Conservation (phyloP, 208 protist genomes). For the Trypanosoma boissoni region DNA sequence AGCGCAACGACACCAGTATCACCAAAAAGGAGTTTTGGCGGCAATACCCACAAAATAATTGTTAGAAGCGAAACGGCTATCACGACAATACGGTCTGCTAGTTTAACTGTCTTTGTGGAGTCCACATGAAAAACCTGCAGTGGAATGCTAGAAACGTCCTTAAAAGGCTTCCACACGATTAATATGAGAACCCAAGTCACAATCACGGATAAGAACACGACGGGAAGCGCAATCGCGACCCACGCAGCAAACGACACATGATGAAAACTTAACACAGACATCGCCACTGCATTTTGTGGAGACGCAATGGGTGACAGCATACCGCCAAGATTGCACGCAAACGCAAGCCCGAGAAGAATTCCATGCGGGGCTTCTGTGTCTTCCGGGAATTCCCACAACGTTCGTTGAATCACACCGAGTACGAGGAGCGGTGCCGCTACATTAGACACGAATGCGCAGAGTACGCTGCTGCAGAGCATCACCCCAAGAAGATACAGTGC, state of each 20-base stretch:
- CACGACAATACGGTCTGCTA: constrained; percentile 58
- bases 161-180: constrained; percentile 86
- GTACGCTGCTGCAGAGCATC: constrained; percentile 81
- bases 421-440: constrained; percentile 89
- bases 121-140: constrained; percentile 79
- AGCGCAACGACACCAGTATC: constrained; percentile 92
- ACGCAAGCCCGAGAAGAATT: constrained; percentile 90
- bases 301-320: constrained; percentile 94
- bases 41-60: constrained; percentile 81
- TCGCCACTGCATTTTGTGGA: constrained; percentile 93
- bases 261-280: constrained; percentile 71
- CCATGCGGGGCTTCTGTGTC: constrained; percentile 76
- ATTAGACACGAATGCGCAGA: constrained; percentile 91
- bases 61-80: constrained; percentile 74
- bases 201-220: constrained; percentile 67
- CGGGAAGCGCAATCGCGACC: constrained; percentile 77
- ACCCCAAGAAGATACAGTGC: constrained; percentile 83
- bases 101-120: constrained; percentile 40
- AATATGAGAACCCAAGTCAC: constrained; percentile 75
- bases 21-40: constrained; percentile 81
- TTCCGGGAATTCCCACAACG: constrained; percentile 86
- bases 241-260: constrained; percentile 84
- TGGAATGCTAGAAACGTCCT: constrained; percentile 78
- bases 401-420: constrained; percentile 82
- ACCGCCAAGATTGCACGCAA: constrained; percentile 93